phyloP scores from a whole-genome alignment of 108 stramenopile species.

The Stephanodiscus triporus region DNA sequence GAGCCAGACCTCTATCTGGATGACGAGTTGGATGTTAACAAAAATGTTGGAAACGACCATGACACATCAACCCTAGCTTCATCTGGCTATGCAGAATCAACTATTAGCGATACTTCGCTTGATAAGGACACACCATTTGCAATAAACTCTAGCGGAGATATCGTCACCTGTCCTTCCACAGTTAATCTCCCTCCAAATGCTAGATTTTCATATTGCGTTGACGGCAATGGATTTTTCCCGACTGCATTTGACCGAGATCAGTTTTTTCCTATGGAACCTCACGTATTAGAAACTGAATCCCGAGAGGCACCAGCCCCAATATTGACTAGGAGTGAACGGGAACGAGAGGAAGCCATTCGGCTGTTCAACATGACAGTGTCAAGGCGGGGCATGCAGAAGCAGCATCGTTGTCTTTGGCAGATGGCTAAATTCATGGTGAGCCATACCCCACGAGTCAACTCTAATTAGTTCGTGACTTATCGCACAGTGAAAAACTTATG shows the following conservation, averaged over 20 bases:
- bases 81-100: conserved; percentile 33
- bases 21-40: conserved; percentile 36
- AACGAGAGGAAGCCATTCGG: conserved; percentile 75
- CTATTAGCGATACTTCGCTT: conserved; percentile 29
- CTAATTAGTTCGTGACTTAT: not conserved
- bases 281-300: conserved; percentile 63
- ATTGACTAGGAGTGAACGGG: conserved; percentile 74
- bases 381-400: conserved; percentile 70
- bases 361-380: conserved; percentile 64
- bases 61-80: conserved; percentile 44
- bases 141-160: conserved; percentile 69
- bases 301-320: conserved; percentile 59
- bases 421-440: conserved; percentile 83
- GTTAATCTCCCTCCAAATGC: conserved; percentile 48
- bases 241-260: conserved; percentile 55
- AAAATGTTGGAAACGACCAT: conserved; percentile 49
- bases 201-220: conserved; percentile 72
- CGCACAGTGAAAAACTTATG: conserved; percentile 3
- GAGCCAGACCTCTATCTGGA: conserved; percentile 40
- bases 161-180: conserved; percentile 69
- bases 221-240: conserved; percentile 88
- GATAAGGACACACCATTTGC: conserved; percentile 47
- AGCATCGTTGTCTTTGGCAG: conserved; percentile 84
- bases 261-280: conserved; percentile 80
- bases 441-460: not conserved